phyloP scores from a whole-genome alignment of 805 yeast species.

The Scheffersomyces coipomensis region DNA sequence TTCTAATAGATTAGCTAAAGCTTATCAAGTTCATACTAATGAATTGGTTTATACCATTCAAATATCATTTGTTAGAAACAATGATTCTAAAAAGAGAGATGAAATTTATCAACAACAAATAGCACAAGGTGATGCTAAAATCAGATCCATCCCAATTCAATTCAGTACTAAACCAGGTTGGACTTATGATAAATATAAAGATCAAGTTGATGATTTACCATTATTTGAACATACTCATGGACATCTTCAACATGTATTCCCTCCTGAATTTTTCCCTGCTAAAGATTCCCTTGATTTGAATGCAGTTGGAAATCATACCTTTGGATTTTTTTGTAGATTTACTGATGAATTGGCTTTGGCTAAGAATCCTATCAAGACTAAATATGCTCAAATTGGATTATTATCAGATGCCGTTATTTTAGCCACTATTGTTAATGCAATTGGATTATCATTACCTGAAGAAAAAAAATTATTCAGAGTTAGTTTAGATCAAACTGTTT shows the following conservation, averaged over 20 bases:
- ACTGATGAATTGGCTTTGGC: constrained; percentile 25
- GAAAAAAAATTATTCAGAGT: constrained; percentile 31
- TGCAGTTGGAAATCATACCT: constrained; percentile 15
- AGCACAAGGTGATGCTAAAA: constrained; percentile 12
- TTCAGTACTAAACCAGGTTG: constrained; percentile 24
- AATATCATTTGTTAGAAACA: constrained; percentile 30
- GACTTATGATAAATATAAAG: constrained; percentile 19
- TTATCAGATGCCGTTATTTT: constrained; percentile 32
- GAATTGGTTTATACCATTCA: constrained; percentile 27
- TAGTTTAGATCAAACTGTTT: constrained; percentile 35
- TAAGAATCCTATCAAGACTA: constrained; percentile 15
- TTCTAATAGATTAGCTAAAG: constrained; percentile 30
- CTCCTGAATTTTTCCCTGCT: constrained; percentile 15
- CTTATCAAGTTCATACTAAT: constrained; percentile 22
- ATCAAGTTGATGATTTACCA: constrained; percentile 12
- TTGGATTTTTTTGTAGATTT: constrained; percentile 30
- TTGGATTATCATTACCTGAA: constrained; percentile 18
- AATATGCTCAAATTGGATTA: constrained; percentile 19
- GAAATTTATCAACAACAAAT: constrained; percentile 2
- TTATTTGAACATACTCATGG: constrained; percentile 27
- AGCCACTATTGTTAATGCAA: constrained; percentile 22
- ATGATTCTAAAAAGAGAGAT: constrained; percentile 16
- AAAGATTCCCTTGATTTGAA: constrained; percentile 7
- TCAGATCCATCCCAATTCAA: constrained; percentile 26
- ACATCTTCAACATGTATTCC: constrained; percentile 25